Base-by-base conservation (phyloP, 768 basidiomycete species). In the Hortiboletus flavorubellus region DNA sequence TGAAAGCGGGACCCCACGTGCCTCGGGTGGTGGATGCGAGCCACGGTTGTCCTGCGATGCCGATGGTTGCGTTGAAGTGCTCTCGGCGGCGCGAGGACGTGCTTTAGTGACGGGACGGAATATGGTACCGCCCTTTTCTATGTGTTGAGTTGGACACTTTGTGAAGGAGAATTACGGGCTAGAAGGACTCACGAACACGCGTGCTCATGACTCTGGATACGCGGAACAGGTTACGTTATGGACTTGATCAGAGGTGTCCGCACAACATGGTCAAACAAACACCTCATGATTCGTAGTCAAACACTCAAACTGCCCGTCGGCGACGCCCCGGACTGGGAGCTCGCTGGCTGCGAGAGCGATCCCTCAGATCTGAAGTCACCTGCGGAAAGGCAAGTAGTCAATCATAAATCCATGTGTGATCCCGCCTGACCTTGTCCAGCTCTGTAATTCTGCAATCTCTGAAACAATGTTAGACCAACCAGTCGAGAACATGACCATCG, bases 51-150 rank as follows among this genome's bases (percentile, higher is more conserved):
- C 67, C 46, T 53, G 59, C 11, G 59, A 55, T 51, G 51, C 37
- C 5, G 60, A 59, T 16, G 55, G 46, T 26, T 62, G 62, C n/a
- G 53, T 59, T 10, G 62, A 48, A 33, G 45, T 49, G 53, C 33
- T 63, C 50, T 73, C 67, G 12, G 59, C 41, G 10, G 72, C 64
- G 29, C 84, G 82, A 14, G 78, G 62, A 45, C 86, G 76, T 9
- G 80, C 70, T 64, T 83, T 86, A 14, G 73, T 75, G 4, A 87
- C 76, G n/a, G 88, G 88, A 64, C 79, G 80, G 61, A 91, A 91
- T 51, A 89, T 68, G 6, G 83, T 78, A 8, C 79, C 76, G 15
- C 88, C 88, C 66, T 91, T 91, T 66, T 90, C 88, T 91, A 61
- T 18, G 5, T 33, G 3, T 45, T 26, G 10, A 34, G 48, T 61